These are phyloP conservation scores for Candida chauliodis DNA, from an alignment of 805 yeast genomes.

Conservation along the genomic window DNA sequence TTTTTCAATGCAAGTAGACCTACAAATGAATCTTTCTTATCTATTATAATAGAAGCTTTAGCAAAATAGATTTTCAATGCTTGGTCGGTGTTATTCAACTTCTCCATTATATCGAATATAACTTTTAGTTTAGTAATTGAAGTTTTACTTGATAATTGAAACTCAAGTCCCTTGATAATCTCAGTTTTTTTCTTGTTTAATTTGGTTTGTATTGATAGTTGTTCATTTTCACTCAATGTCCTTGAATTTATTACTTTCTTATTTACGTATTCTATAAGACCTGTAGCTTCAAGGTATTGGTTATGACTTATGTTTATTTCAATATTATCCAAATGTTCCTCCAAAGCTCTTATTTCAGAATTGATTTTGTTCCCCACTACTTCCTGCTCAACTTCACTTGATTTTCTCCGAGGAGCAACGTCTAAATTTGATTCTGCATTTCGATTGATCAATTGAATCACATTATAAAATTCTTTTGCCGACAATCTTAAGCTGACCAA, in stretches of 20 bases:
- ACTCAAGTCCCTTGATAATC: slow-evolving; percentile 33
- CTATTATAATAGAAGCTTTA: neutral
- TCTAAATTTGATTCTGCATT: slow-evolving; percentile 58
- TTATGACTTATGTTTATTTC: slow-evolving; percentile 66
- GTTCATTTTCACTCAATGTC: slow-evolving; percentile 15
- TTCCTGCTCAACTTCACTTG: slow-evolving; percentile 30
- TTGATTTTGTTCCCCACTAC: slow-evolving; percentile 25
- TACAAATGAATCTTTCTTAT: slow-evolving; percentile 1
- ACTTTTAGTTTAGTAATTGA: neutral
- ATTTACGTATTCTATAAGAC: slow-evolving; percentile 36
- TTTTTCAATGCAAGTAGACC: slow-evolving; percentile 1
- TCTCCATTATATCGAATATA: neutral
- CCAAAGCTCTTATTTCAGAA: slow-evolving; percentile 44
- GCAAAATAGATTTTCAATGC: neutral
- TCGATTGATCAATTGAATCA: slow-evolving; percentile 54
- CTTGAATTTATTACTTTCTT: slow-evolving; percentile 18
- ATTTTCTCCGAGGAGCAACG: no score
- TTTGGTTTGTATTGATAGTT: slow-evolving; percentile 36
- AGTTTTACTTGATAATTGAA: slow-evolving; percentile 22
- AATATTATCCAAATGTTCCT: slow-evolving; percentile 63
- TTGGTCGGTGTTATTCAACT: neutral
- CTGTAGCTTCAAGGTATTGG: slow-evolving; percentile 46
- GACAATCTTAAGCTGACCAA: slow-evolving; percentile 57
- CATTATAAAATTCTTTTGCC: slow-evolving; percentile 56
- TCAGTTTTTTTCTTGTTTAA: slow-evolving; percentile 33